Conservation (phyloP, 352 stramenopile species). For the Elongisporangium prolatum region DNA sequence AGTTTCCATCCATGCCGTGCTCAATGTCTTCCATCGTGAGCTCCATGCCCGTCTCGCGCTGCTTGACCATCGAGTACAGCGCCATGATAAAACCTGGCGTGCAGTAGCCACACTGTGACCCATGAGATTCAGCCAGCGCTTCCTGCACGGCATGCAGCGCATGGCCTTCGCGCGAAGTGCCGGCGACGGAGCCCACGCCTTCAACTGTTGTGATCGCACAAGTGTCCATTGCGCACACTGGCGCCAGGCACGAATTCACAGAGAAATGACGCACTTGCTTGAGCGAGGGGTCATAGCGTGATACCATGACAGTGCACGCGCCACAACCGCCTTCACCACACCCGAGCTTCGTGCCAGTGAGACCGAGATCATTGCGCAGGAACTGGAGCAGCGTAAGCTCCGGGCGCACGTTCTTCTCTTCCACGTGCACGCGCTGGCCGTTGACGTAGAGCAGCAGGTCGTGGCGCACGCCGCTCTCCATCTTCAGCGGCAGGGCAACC, state of each 20-base stretch:
- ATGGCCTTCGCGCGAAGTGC: conserved; percentile 17
- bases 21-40: conserved; percentile 89
- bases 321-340: conserved; percentile 96
- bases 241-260: conserved; percentile 87
- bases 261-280: conserved; percentile 57
- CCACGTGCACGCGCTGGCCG: conserved; percentile 42
- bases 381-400: conserved; percentile 84
- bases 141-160: conserved; percentile 84
- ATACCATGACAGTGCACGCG: conserved; percentile 95
- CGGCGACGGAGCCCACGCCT: conserved; percentile 45
- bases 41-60: conserved; percentile 56
- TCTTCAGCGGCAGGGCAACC: not conserved
- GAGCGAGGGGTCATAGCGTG: conserved; percentile 42
- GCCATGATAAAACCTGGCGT: conserved; percentile 88
- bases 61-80: conserved; percentile 79
- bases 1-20: conserved; percentile 93
- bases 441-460: conserved; percentile 78
- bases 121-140: conserved; percentile 88
- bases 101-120: conserved; percentile 93
- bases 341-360: conserved; percentile 86
- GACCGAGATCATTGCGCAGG: conserved; percentile 58
- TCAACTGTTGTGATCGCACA: conserved; percentile 88
- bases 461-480: conserved; percentile 19
- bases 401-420: conserved; percentile 46
- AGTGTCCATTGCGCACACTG: conserved; percentile 74